A percentile compares a stretch with the other conserved stretches of the same genome.
Evolutionary conservation across 257 asterid species (phyloP).

Genomic region (Solanum pimpinellifolium): DNA sequence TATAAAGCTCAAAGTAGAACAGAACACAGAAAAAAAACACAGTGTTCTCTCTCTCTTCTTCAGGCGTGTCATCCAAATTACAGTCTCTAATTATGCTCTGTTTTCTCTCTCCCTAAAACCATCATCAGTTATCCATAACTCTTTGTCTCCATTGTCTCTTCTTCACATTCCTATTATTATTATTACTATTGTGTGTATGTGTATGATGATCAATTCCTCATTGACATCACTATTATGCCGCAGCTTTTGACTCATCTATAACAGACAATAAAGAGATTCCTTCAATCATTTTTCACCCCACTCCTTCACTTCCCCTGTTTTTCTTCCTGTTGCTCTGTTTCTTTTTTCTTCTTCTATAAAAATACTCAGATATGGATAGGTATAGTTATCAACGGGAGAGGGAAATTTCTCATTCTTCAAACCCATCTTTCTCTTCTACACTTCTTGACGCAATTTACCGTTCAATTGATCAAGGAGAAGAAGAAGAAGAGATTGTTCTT

Average conservation of each 20-base stretch:
- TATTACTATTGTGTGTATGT: not conserved
- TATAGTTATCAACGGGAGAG: constrained; percentile 10
- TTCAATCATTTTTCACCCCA: constrained; percentile 15
- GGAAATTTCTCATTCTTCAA: not conserved
- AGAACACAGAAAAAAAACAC: constrained; percentile 2
- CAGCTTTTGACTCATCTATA: constrained; percentile 47
- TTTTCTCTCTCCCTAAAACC: constrained; percentile 10
- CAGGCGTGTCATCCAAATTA: constrained; percentile 22
- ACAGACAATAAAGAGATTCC: constrained; percentile 33
- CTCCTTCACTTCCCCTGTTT: not conserved
- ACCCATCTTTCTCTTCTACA: constrained; percentile 68
- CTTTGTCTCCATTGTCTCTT: constrained; percentile 25
- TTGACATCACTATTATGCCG: constrained; percentile 7
- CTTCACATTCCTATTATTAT: not conserved
- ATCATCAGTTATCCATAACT: constrained; percentile 30
- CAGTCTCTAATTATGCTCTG: constrained; percentile 10
- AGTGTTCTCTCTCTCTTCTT: not conserved
- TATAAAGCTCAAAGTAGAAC: constrained; percentile 1
- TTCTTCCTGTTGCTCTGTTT: not conserved
- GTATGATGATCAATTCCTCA: not conserved
- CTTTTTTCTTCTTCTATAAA: not conserved
- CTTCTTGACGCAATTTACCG: constrained; percentile 73
- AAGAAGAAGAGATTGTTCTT: constrained; percentile 12
- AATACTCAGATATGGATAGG: constrained; percentile 19
- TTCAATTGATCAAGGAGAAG: constrained; percentile 51